Evolutionary conservation across 192 early-diverging fungal species (phyloP), one percentile per base, ranked within the genome.

Genomic region (Backusella psychrophila): DNA sequence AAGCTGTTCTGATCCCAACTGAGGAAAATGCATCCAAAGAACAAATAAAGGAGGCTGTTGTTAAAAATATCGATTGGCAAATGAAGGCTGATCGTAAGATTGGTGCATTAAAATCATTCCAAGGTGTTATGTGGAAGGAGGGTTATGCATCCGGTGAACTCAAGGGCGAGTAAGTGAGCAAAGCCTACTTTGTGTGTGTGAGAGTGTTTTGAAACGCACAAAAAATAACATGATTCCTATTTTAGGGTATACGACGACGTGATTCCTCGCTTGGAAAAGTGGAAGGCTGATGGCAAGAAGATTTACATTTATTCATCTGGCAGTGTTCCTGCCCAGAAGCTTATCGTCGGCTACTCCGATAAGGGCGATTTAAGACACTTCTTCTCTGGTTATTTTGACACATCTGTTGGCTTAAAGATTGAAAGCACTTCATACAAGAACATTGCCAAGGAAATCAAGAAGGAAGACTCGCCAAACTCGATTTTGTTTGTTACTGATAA

Each of bases 291-390:
- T 5, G 88, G 86, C 29, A 85, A 88, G 52, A 86, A 85, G 75
- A 87, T 98, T 52, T 98, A 92, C 78, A 98, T 99, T 39, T 99
- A 98, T 87, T 98, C 96, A 33, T 98, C 96, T 74, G 98, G 98
- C 11, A 96, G 95, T 65, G 88, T 99, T 5, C 83, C 86, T 41
- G 98, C 97, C 0, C 98, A 99, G 75, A 98, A 98, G 83, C 86
- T 98, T 12, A 81, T 99, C 9, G 98, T 99, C 84, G 90, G 91
- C 15, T 90, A 88, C 77, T 92, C 92, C 3, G 89, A 92, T 42
- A 88, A 94, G 56, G 96, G 96, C 15, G 86, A 97, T 69, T 69
- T 99, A 53, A 83, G 89, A 29, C 77, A 81, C 34, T 91, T 89
- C 78, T 90, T 99, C 77, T 81, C 82, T 44, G 96, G 95, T 17